Conservation (phyloP, 495 filamentous ascomycete species). For the Xylaria curta region DNA sequence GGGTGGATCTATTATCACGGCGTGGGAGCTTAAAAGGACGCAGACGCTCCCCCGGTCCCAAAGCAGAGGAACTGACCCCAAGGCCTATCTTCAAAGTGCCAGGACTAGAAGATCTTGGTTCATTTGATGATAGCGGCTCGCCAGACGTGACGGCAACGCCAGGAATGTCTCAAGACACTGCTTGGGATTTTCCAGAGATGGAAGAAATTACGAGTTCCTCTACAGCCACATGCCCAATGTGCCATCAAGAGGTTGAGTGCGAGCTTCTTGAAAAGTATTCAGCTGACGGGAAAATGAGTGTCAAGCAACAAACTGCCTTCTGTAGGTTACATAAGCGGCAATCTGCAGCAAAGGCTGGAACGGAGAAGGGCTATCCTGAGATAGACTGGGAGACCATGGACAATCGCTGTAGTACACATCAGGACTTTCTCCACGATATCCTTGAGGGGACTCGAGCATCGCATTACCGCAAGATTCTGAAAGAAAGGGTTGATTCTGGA, state of each 20-base stretch:
- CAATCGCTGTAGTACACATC: slow-evolving; percentile 65
- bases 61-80: slow-evolving; percentile 27
- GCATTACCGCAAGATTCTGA: slow-evolving; percentile 67
- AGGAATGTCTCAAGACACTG: slow-evolving; percentile 19
- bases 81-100: slow-evolving; percentile 36
- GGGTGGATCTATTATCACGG: neutral
- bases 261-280: slow-evolving; percentile 57
- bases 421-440: slow-evolving; percentile 61
- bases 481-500: slow-evolving; percentile 63
- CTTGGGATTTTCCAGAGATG: slow-evolving; percentile 31
- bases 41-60: slow-evolving; percentile 18
- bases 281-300: slow-evolving; percentile 56
- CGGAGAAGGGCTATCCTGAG: slow-evolving; percentile 69
- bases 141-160: neutral
- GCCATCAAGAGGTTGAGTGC: slow-evolving; percentile 63
- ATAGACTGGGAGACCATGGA: slow-evolving; percentile 78
- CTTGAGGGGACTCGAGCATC: slow-evolving; percentile 63
- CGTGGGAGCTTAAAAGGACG: slow-evolving; percentile 25
- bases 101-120: slow-evolving; percentile 33
- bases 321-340: slow-evolving; percentile 72
- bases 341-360: slow-evolving; percentile 67
- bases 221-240: slow-evolving; percentile 67
- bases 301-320: slow-evolving; percentile 69
- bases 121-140: slow-evolving; percentile 13
- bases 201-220: slow-evolving; percentile 24